Base-by-base conservation (phyloP, 352 stramenopile species). In the Blastocystis sp. region DNA sequence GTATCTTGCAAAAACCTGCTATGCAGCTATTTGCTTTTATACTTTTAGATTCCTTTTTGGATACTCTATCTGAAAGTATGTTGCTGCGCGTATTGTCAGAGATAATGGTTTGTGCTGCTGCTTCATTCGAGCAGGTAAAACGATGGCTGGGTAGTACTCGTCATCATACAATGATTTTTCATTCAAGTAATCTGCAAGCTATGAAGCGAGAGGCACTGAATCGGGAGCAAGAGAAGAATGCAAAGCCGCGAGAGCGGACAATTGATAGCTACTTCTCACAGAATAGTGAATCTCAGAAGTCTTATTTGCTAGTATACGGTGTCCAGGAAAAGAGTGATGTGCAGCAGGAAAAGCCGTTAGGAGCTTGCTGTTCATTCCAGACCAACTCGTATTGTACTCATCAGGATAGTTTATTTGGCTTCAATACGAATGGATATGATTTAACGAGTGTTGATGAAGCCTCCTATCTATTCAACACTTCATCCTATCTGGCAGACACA, bases 231-330 rank as follows among this genome's bases (percentile, higher is more conserved):
- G 34, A 26, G 50, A 56, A 53, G 43, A 37, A 61, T 13, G 50
- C 0, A 26, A 39, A 26, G 20, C 23, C 54, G 50, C n/a, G 66
- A 26, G 43, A 20, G 54, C 34, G 66, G 5, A 77, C 23, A 9
- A 80, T 80, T 63, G 43, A 29, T 1, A 64, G 45, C 37, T 80
- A 45, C 26, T 80, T 80, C 70, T 62, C 70, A 26, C 70, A 80
- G 54, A 53, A 34, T 37, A 34, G n/a, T 41, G 63, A 75, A 47
- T 53, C 37, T 23, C 63, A 77, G 50, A 26, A 20, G 11, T 37
- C 56, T 23, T 23, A 37, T 18, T 56, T 77, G n/a, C 34, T 20
- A 11, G 50, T 77, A 23, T 77, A 77, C 8, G 66, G 66, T 9
- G 6, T 23, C 7, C 4, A 77, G n/a, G 6, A n/a, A 53, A n/a